phyloP scores from a whole-genome alignment of 2,329 filamentous ascomycete genomes.

The Cercospora janseana region DNA sequence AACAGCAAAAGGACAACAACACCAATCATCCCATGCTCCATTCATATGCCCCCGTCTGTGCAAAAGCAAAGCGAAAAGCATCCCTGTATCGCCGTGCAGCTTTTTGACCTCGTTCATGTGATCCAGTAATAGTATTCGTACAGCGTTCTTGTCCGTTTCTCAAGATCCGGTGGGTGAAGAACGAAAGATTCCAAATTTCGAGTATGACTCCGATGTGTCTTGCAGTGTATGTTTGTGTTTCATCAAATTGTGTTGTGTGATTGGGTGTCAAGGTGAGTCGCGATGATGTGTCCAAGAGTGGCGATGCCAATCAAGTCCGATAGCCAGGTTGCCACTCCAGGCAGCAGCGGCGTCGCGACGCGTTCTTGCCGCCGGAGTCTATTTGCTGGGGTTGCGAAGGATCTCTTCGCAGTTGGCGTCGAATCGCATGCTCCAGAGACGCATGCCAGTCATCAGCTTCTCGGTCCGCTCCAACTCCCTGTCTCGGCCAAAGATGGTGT shows the following conservation, averaged over 20 bases:
- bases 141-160: slow-evolving; percentile 2
- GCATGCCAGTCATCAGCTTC: slow-evolving; percentile 84
- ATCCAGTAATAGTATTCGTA: slow-evolving; percentile 8
- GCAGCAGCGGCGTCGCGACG: slow-evolving; percentile 22
- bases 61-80: slow-evolving; percentile 4
- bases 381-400: slow-evolving; percentile 55
- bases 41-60: not conserved
- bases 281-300: slow-evolving; percentile 2
- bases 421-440: slow-evolving; percentile 89
- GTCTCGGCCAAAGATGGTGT: slow-evolving; percentile 90
- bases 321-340: slow-evolving; percentile 25
- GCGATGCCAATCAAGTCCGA: slow-evolving; percentile 12
- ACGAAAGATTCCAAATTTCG: slow-evolving; percentile 1
- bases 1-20: slow-evolving; percentile 7
- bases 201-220: slow-evolving; percentile 6
- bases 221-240: slow-evolving; percentile 12
- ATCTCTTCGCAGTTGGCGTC: slow-evolving; percentile 95
- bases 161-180: not conserved
- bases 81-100: not conserved
- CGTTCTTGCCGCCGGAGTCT: slow-evolving; percentile 19
- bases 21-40: slow-evolving; percentile 7
- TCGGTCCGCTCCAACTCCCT: slow-evolving; percentile 86
- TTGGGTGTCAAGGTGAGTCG: slow-evolving; percentile 16
- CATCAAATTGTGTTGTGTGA: slow-evolving; percentile 4
- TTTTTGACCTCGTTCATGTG: not conserved